phyloP scores from a whole-genome alignment of 2,329 filamentous ascomycete species.

The Pyricularia sp. region DNA sequence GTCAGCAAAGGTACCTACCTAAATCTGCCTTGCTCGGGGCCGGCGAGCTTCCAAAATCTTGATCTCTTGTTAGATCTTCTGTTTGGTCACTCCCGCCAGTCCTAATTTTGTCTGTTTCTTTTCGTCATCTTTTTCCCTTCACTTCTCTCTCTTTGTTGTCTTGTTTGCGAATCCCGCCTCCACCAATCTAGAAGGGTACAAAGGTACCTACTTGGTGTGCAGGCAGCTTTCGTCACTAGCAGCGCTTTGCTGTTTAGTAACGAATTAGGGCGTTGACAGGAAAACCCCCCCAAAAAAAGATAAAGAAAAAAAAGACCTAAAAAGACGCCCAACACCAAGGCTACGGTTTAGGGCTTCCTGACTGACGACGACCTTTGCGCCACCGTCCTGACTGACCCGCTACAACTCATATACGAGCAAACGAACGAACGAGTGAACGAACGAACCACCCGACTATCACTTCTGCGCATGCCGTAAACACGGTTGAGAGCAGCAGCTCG shows the following conservation, averaged over 20 bases:
- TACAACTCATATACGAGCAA: neutral
- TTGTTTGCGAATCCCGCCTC: neutral
- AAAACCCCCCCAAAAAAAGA: neutral
- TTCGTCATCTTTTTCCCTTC: neutral
- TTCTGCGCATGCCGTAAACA: neutral
- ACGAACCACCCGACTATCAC: neutral
- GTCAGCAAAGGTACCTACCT: neutral
- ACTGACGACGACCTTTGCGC: constrained; percentile 9
- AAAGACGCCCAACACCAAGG: neutral
- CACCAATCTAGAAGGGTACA: neutral
- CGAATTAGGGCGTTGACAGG: neutral
- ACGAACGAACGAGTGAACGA: neutral
- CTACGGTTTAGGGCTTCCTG: neutral
- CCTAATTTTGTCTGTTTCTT: neutral
- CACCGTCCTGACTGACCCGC: neutral
- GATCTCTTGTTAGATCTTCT: neutral
- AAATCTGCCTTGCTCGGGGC: neutral
- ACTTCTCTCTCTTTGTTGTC: neutral
- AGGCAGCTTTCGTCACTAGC: neutral
- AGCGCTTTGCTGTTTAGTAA: neutral
- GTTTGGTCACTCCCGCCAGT: neutral
- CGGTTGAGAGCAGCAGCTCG: neutral
- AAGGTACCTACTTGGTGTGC: neutral
- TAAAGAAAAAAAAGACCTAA: neutral
- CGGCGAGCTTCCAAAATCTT: neutral